Evolutionary conservation across 2,329 filamentous ascomycete species (phyloP).

Genomic region (Phyllosticta citribraziliensis): DNA sequence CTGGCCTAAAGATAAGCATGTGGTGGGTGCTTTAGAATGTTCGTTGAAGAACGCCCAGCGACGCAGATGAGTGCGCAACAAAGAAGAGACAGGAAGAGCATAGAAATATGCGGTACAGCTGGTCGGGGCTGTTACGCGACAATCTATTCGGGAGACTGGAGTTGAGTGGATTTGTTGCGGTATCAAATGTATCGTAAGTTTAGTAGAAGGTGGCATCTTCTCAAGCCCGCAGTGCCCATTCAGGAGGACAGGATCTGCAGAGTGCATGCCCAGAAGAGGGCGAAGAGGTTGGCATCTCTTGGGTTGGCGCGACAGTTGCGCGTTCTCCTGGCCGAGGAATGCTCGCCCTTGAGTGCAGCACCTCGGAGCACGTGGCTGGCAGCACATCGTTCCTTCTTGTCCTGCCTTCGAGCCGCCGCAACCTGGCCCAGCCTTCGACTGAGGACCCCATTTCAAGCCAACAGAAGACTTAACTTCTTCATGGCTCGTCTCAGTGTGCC

Average conservation of each 20-base stretch:
- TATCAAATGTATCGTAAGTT: background rate
- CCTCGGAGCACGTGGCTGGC: background rate
- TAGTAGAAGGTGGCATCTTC: background rate
- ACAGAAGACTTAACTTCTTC: background rate
- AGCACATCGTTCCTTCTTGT: background rate
- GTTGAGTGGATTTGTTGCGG: background rate
- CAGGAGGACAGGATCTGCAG: background rate
- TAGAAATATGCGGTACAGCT: background rate
- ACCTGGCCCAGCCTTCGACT: background rate
- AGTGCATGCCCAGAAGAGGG: background rate
- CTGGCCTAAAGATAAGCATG: background rate
- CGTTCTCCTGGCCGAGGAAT: background rate
- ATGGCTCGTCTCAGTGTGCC: background rate
- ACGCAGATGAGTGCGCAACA: background rate
- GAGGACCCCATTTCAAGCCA: background rate
- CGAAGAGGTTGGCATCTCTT: background rate
- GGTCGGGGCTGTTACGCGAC: background rate
- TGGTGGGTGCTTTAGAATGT: background rate
- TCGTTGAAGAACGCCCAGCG: background rate
- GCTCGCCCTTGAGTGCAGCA: background rate
- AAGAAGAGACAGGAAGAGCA: background rate
- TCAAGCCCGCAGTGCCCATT: background rate
- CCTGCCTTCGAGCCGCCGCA: background rate
- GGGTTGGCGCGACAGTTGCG: background rate
- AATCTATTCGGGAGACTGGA: background rate